Conservation (phyloP, 1,284 basidiomycete species). For the Chiua sp. region DNA sequence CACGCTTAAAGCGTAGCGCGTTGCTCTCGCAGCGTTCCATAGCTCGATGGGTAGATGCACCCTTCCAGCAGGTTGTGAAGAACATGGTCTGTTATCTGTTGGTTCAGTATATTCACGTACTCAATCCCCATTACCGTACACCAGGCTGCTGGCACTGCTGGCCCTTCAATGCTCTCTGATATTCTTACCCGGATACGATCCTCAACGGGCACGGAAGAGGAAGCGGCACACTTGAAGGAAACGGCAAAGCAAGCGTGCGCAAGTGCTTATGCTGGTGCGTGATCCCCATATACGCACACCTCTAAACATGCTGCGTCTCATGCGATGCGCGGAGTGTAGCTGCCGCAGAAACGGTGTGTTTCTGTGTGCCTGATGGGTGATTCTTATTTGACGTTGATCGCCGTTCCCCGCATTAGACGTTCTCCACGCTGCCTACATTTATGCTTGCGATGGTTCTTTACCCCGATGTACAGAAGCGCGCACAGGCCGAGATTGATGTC, state of each 20-base stretch:
- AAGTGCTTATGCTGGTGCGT: conserved; percentile 18
- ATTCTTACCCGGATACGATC: conserved; percentile 3
- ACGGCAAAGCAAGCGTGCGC: conserved; percentile 10
- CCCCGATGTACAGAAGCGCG: conserved; percentile 17
- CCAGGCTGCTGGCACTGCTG: conserved; percentile 18
- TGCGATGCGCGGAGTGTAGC: neutral
- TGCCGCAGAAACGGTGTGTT: conserved; percentile 13
- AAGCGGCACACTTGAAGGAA: neutral
- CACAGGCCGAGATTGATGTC: conserved; percentile 18
- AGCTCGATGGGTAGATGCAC: conserved; percentile 6
- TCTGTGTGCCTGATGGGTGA: neutral
- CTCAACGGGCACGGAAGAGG: neutral
- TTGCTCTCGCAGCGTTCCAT: neutral
- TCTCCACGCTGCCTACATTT: conserved; percentile 11
- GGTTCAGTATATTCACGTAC: neutral
- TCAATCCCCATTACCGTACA: neutral
- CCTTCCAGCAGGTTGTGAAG: conserved; percentile 14
- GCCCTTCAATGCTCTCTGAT: neutral
- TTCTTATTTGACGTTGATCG: neutral
- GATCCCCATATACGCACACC: neutral
- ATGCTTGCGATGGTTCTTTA: conserved; percentile 19
- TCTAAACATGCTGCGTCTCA: neutral
- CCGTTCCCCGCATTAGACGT: conserved; percentile 7
- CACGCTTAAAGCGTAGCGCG: conserved; percentile 3
- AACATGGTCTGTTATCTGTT: conserved; percentile 14